Conservation (phyloP, 495 filamentous ascomycete species). For the Acidomyces sp. region DNA sequence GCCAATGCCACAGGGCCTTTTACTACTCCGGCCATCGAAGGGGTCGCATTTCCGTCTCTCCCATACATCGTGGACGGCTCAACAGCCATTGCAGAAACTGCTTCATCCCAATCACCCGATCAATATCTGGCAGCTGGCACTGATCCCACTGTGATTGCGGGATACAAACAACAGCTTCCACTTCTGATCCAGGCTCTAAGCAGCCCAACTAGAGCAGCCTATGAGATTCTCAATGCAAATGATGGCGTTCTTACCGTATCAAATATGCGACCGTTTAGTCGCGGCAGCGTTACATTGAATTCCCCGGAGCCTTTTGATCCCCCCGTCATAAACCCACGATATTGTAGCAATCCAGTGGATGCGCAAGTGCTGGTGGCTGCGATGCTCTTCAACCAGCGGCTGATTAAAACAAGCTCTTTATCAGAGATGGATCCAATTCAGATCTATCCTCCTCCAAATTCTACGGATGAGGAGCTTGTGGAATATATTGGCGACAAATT, state of each 20-base stretch:
- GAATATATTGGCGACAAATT: slow-evolving; percentile 7
- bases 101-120: slow-evolving; percentile 17
- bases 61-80: slow-evolving; percentile 18
- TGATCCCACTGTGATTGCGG: slow-evolving; percentile 30
- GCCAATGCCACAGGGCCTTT: slow-evolving; percentile 28
- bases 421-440: slow-evolving; percentile 25
- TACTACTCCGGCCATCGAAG: slow-evolving; percentile 31
- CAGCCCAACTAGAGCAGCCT: slow-evolving; percentile 27
- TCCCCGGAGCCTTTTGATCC: slow-evolving; percentile 17
- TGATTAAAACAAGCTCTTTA: slow-evolving; percentile 29
- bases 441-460: slow-evolving; percentile 12
- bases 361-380: slow-evolving; percentile 30
- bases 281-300: slow-evolving; percentile 17
- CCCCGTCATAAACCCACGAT: slow-evolving; percentile 22
- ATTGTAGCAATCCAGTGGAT: slow-evolving; percentile 33
- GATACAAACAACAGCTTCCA: slow-evolving; percentile 30
- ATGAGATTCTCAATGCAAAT: slow-evolving; percentile 33
- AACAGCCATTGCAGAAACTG: slow-evolving; percentile 18
- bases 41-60: slow-evolving; percentile 32
- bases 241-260: slow-evolving; percentile 25
- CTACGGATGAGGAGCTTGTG: slow-evolving; percentile 15
- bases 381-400: slow-evolving; percentile 26
- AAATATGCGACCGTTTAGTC: slow-evolving; percentile 24
- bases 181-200: slow-evolving; percentile 26
- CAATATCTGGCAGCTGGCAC: slow-evolving; percentile 25